Evolutionary conservation across 768 basidiomycete species (phyloP), one percentile per base, ranked within the genome.

Genomic region (Trametes coccinea): DNA sequence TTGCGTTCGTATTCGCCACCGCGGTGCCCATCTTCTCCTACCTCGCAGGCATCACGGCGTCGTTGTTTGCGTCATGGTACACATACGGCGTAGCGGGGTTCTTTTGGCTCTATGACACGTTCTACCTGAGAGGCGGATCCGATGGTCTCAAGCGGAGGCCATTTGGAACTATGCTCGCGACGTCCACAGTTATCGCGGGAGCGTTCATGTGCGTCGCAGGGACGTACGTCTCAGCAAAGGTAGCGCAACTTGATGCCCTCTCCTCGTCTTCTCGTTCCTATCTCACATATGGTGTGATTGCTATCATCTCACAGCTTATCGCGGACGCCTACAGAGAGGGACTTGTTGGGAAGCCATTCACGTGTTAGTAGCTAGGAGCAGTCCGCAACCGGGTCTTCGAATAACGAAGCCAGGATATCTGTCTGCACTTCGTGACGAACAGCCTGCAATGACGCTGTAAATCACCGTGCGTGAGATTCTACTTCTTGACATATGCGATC

Each of bases 11-110:
- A 22, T 70, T 84, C 51, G 80, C 80, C 37, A 74, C 78, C 44
- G 76, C 80, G 2, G 82, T 85, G 5, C 83, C 83, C 2, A 82
- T 84, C 40, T 83, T 84, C 65, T 82, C 81, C 22, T 78, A 82
- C 64, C 70, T 84, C 40, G 81, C 82, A 34, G 80, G 83, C 13
- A 80, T 84, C 61, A 70, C 81, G 11, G 83, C 82, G 8, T 74
- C 82, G 16, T 72, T 84, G 22, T 84, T 85, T 62, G 82, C 83
- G 7, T 77, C 80, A n/a, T 84, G 84, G 82, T 85, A 81, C 66
- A 84, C 83, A 13, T 83, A 83, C 62, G 82, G 82, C 30, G 59
- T 80, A 7, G 80, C 81, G 9, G 81, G 82, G 2, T 81, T 80
- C 63, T 84, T 84, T 71, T 84, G 81, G 79, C 59, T 84, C 29